Percentiles rank a stretch among this genome's conserved stretches.
Evolutionary conservation across 768 basidiomycete genomes (phyloP).

Genomic region (Fistulinella prunicolor): DNA sequence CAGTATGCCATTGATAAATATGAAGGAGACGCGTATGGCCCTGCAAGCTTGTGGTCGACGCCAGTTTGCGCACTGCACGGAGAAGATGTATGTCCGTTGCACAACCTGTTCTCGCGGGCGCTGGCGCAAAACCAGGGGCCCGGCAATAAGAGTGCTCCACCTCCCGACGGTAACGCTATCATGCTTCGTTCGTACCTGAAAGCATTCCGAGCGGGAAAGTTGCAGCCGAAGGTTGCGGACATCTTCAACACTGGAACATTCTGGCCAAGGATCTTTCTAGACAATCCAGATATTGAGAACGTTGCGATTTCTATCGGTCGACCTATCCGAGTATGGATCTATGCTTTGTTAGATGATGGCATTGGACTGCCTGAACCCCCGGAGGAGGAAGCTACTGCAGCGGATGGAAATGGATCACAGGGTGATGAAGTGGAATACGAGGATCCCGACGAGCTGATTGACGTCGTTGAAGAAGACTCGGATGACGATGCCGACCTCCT

Average conservation of each 20-base stretch:
- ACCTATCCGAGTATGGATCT: conserved; percentile 61
- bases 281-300: conserved; percentile 71
- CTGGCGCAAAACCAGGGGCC: conserved; percentile 18
- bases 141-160: conserved; percentile 11
- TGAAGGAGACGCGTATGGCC: conserved; percentile 39
- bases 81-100: conserved; percentile 52
- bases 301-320: conserved; percentile 61
- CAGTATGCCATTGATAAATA: conserved; percentile 73
- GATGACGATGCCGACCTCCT: conserved; percentile 50
- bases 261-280: conserved; percentile 74
- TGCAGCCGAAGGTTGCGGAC: conserved; percentile 60
- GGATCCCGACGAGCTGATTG: conserved; percentile 61
- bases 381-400: conserved; percentile 7
- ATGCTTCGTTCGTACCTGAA: conserved; percentile 53
- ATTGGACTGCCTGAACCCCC: conserved; percentile 52
- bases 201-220: conserved; percentile 58
- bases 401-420: conserved; percentile 21
- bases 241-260: conserved; percentile 58
- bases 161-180: conserved; percentile 14
- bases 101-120: conserved; percentile 49
- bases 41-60: conserved; percentile 50
- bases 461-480: conserved; percentile 62
- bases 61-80: conserved; percentile 62
- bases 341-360: conserved; percentile 64
- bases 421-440: conserved; percentile 37